phyloP scores from a whole-genome alignment of 768 basidiomycete genomes.

The Boletales sp. region DNA sequence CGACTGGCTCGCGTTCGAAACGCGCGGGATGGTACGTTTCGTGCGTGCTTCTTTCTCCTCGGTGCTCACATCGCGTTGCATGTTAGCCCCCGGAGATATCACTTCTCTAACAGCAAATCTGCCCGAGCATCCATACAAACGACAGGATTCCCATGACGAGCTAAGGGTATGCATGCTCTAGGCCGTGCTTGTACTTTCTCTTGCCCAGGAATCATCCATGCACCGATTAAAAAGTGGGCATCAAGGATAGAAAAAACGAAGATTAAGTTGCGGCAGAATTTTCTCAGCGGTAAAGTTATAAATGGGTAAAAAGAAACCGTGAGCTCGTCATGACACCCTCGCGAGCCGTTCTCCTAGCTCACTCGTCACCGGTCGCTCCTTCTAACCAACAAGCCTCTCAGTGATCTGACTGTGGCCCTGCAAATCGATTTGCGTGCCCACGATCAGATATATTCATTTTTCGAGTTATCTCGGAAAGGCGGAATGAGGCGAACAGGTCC shows the following conservation, averaged over 20 bases:
- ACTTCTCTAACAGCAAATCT: slow-evolving; percentile 24
- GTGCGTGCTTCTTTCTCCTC: neutral
- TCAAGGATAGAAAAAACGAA: slow-evolving; percentile 2
- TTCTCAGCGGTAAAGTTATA: slow-evolving; percentile 24
- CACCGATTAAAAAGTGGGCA: slow-evolving; percentile 1
- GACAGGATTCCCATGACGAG: slow-evolving; percentile 18
- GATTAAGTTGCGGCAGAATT: slow-evolving; percentile 24
- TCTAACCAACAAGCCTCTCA: slow-evolving; percentile 94
- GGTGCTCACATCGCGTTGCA: neutral
- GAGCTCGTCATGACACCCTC: slow-evolving; percentile 35
- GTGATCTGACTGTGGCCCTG: slow-evolving; percentile 89
- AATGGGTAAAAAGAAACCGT: slow-evolving; percentile 21
- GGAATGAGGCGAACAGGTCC: slow-evolving; percentile 63
- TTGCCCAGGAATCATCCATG: slow-evolving; percentile 19
- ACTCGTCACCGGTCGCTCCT: slow-evolving; percentile 84
- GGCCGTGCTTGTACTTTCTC: neutral
- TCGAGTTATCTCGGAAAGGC: slow-evolving; percentile 39
- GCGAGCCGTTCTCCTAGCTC: slow-evolving; percentile 94
- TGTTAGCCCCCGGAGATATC: slow-evolving; percentile 44
- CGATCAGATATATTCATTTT: slow-evolving; percentile 71
- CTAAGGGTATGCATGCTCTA: neutral
- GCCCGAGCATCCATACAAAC: neutral
- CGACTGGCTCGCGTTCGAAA: slow-evolving; percentile 95
- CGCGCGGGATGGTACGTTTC: slow-evolving; percentile 53
- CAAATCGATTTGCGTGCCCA: slow-evolving; percentile 97